Conservation (phyloP, 768 basidiomycete genomes). For the Leccinum uliginosum region DNA sequence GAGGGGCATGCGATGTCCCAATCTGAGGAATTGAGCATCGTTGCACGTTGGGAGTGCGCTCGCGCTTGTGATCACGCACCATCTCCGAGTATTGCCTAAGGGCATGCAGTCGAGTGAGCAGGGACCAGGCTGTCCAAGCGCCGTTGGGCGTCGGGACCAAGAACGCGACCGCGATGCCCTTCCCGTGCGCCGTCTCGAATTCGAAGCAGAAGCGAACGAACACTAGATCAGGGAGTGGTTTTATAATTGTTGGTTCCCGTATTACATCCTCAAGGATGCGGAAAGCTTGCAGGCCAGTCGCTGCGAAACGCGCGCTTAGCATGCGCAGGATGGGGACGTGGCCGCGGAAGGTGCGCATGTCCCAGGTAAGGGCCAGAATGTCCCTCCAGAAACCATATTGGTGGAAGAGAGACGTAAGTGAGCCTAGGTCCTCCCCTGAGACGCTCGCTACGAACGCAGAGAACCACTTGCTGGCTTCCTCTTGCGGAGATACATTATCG, state of each 20-base stretch:
- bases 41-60: neutral
- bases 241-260: constrained; percentile 29
- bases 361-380: constrained; percentile 48
- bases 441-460: constrained; percentile 10
- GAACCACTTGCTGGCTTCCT: constrained; percentile 17
- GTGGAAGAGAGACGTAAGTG: constrained; percentile 17
- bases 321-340: neutral
- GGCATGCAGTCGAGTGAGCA: constrained; percentile 57
- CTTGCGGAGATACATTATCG: constrained; percentile 6
- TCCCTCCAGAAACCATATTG: constrained; percentile 45
- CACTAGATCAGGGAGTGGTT: constrained; percentile 46
- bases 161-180: constrained; percentile 49
- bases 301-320: constrained; percentile 24
- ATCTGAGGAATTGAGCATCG: constrained; percentile 6
- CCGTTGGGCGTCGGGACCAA: constrained; percentile 38
- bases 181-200: constrained; percentile 47
- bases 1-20: constrained; percentile 37
- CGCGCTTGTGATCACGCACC: constrained; percentile 8
- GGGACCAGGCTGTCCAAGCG: constrained; percentile 56
- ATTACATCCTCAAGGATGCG: constrained; percentile 21
- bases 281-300: constrained; percentile 15
- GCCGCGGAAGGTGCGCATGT: constrained; percentile 47
- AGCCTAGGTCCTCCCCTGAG: neutral
- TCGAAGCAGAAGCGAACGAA: constrained; percentile 57
- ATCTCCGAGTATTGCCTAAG: constrained; percentile 51